Evolutionary conservation across 306 rosid species (phyloP), one percentile per base, ranked within the genome.

Genomic region (Castanea mollissima): DNA sequence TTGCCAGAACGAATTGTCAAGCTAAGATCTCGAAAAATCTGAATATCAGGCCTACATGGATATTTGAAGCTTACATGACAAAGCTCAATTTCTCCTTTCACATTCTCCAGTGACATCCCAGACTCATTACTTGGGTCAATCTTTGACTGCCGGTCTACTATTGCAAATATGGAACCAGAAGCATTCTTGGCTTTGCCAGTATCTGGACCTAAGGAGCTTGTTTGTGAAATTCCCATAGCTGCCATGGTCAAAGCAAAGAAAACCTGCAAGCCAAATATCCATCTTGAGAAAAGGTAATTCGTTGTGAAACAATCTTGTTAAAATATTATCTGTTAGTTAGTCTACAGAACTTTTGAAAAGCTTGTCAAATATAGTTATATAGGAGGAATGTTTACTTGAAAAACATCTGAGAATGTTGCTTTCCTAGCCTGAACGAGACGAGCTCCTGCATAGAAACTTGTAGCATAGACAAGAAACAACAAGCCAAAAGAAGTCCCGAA

Each of bases 381-480:
- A 8, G 85, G 71, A 72, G 75, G 56, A 54, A 52, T 51, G 68
- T 79, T 31, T 86, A 91, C 92, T 7, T 77, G 86, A 74, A 86
- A 91, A 80, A 91, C 92, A 65, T 89, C 88, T 7, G 85, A 44
- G 75, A 85, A 84, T 65, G 87, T 69, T 75, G 89, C 19, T 74
- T 86, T 89, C 0, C 85, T 87, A 56, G 77, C 85, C 64, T 68
- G 72, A 20, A 88, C 84, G 16, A 91, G 89, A 73, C 78, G 82
- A 60, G 91, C 97, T 31, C 92, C 93, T 12, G 89, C 90, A 57
- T 89, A 91, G 71, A 89, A 91, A 72, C 76, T 76, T 49, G 54
- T 11, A 23, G 92, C 92, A 70, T 88, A 78, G 46, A 89, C 92
- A 23, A 86, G 52, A 71, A 31, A 89, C 46, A 91, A 58, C 75